Evolutionary conservation across 2,329 filamentous ascomycete species (phyloP), one percentile per base, ranked within the genome.

Genomic region (Didymella sp.): DNA sequence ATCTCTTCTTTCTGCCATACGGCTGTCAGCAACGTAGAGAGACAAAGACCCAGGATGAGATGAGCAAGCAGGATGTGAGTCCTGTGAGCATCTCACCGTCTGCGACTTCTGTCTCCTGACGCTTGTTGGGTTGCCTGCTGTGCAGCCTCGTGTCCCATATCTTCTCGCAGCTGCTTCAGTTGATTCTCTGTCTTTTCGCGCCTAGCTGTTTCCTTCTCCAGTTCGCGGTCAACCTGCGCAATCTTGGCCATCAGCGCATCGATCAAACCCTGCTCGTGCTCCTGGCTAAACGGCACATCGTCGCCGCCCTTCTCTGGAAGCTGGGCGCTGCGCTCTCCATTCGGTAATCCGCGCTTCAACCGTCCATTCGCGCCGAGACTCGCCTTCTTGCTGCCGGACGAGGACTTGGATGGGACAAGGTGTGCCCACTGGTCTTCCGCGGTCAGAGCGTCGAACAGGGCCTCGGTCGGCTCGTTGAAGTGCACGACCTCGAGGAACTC

Each of bases 381-480:
- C 2, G 72, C 71, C 51, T 73, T 75, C 66, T 75, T 81, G 19
- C 61, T 63, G 11, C 79, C 79, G 35, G 84, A 85, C 17, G 70
- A 71, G 3, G 61, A 62, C 31, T 71, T 72, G 8, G 60, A 58
- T 1, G 66, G 63, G 8, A 71, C 77, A 4, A 80, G 76, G 61
- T 82, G 80, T 49, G 79, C 76, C 69, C 78, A 81, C 60, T 84
- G 85, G 24, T 87, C 86, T 59, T 91, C 91, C 6, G 84, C 83
- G 2, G 92, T 98, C 59, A 99, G 82, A 25, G 91, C 82, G 61
- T 96, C 91, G 78, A 91, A 97, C 72, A 99, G 94, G 42, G 90
- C 86, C 76, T 96, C 91, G 68, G 92, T 95, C 0, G 95, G 95
- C 77, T 99, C 95, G 78, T 96, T 98, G 83, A 99, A 99, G 46